Base-by-base conservation (phyloP, 805 yeast species). In the Limtongia smithiae region DNA sequence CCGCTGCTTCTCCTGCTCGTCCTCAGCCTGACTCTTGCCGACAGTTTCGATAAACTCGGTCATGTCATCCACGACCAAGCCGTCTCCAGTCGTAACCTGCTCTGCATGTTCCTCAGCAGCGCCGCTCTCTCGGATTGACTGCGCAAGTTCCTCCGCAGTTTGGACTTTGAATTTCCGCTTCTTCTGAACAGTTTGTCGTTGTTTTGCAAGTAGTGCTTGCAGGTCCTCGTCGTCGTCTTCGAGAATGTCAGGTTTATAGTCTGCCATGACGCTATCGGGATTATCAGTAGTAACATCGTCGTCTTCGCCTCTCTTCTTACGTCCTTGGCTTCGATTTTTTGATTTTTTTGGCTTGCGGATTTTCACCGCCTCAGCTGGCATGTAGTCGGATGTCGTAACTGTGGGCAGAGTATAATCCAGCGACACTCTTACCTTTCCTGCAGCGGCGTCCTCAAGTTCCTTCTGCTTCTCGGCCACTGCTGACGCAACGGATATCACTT, bases 331-430 rank as follows among this genome's bases (percentile, higher is more conserved):
- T 67, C 65, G 67, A 65, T 58, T 71, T 34, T 66, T 65, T 21
- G 69, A 70, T 56, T 73, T 72, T 49, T 72, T 71, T 1, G 72
- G 60, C 57, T 75, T 75, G 52, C 71, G 73, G 67, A 73, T 70
- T 50, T 70, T 69, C 7, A 55, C 33, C 1, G 64, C 62, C 46
- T 65, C 59, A 9, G 61, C 48, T 9, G 55, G 62, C 46, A 51
- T 69, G 39, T 68, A 69, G 38, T 60, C 69, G 8, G 68, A 62
- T 4, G 47, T 43, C 3, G 47, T 54, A 4, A 51, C 60, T 11
- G 46, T 50, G 3, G 48, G 57, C 12, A 51, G 57, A 11, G 44
- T 52, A 36, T 54, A 53, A 18, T 59, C 59, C 37, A 67, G 64
- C 5, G 52, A 43, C 4, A 65, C 66, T 36, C 60, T 59, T 20